Percentiles rank a stretch among this genome's conserved stretches.
These are phyloP conservation scores for Rhinocladiella similis DNA, from an alignment of 2,329 filamentous ascomycete species.

Conservation along the genomic window DNA sequence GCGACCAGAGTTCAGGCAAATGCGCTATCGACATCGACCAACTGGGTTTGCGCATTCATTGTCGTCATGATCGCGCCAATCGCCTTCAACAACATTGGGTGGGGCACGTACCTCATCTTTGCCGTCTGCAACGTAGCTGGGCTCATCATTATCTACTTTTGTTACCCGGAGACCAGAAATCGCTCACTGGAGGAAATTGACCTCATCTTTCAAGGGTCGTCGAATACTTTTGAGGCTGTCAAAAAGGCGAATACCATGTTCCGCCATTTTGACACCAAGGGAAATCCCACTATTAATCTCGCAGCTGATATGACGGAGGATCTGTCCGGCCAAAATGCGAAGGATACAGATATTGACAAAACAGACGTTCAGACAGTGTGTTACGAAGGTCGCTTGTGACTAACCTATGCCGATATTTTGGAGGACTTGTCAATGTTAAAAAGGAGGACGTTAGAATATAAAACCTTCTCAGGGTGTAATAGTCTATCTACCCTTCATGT, in stretches of 20 bases:
- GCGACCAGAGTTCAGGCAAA: slow-evolving; percentile 6
- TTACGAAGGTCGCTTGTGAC: no score
- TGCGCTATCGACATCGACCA: slow-evolving; percentile 9
- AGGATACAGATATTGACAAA: no score
- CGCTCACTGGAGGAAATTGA: slow-evolving; percentile 46
- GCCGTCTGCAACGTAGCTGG: slow-evolving; percentile 48
- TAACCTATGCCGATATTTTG: no score
- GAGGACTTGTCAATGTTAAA: no score
- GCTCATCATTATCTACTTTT: slow-evolving; percentile 43
- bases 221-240: background rate
- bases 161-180: slow-evolving; percentile 43
- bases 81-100: slow-evolving; percentile 47
- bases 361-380: no score
- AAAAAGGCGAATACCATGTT: background rate
- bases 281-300: background rate
- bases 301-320: no score
- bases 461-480: no score
- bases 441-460: no score
- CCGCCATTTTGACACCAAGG: background rate
- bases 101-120: slow-evolving; percentile 53
- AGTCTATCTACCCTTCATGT: no score
- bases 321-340: no score
- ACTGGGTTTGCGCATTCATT: slow-evolving; percentile 56
- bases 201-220: slow-evolving; percentile 31
- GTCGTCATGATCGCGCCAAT: slow-evolving; percentile 65